Evolutionary conservation across 1,284 basidiomycete species (phyloP), one percentile per base, ranked within the genome.

Genomic region (Schizopora paradoxa): DNA sequence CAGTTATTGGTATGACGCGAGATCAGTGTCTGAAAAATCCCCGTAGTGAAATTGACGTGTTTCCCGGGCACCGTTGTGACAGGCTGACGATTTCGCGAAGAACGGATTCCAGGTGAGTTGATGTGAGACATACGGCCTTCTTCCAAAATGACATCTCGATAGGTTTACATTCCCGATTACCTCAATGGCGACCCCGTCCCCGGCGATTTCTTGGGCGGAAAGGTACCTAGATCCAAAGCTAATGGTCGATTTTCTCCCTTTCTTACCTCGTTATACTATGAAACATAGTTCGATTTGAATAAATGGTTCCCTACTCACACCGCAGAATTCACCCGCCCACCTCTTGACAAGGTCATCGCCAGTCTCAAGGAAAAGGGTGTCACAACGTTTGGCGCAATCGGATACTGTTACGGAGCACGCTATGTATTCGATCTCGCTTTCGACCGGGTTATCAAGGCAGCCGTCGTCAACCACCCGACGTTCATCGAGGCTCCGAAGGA

Each of bases 371-470:
- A 62, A 11, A 58, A 73, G 45, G 84, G 85, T 1, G 67, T 86
- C 25, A 76, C 68, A 3, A 57, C 61, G 16, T 73, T 85, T 49
- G 81, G 68, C 10, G 80, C 77, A 0, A 77, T 73, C 1, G 83
- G 82, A 0, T 87, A 78, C 64, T 88, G 86, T 67, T 82, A 77
- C 49, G 85, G 86, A 29, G 84, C 61, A 14, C 76, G 81, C 41
- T 79, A 79, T 47, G 66, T 70, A 27, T 85, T 86, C 58, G 76
- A 87, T 52, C 72, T 86, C 39, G 79, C 81, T 0, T 77, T 85
- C 51, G 79, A 85, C 7, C 66, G 72, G 43, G 52, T 67, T 37
- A 73, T 78, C 60, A 66, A 74, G 34, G 82, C 69, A 21, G 72
- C 68, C 1, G 76, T 74, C 19, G 68, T 74, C 41, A 61, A 76